A percentile compares a stretch with the other conserved stretches of the same genome.
phyloP scores from a whole-genome alignment of 768 basidiomycete species.

The Hydnum rufescens region DNA sequence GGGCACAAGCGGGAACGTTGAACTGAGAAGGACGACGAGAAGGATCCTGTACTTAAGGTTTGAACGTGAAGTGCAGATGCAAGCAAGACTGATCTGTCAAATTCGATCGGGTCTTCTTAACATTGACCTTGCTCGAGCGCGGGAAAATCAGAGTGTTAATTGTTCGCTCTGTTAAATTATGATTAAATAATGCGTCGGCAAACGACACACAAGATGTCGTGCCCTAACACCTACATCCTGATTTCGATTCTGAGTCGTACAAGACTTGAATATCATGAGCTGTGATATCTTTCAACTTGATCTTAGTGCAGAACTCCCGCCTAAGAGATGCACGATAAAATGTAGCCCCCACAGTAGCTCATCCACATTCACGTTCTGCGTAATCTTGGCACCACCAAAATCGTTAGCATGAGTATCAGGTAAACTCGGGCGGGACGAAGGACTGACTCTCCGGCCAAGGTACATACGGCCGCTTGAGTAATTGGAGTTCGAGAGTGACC shows the following conservation, averaged over 20 bases:
- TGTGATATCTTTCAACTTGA: constrained; percentile 59
- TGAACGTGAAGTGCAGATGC: no score
- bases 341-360: constrained; percentile 88
- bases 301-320: constrained; percentile 80
- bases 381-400: constrained; percentile 50
- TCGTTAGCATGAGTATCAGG: not conserved
- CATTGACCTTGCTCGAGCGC: constrained; percentile 49
- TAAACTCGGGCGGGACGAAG: not conserved
- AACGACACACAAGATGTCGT: no score
- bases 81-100: no score
- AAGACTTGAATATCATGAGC: constrained; percentile 61
- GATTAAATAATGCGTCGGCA: no score
- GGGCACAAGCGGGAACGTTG: no score
- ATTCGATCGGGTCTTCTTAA: constrained; percentile 84
- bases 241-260: constrained; percentile 43
- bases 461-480: constrained; percentile 65
- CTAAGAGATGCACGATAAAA: constrained; percentile 79
- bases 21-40: no score
- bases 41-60: no score
- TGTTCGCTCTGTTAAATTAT: no score
- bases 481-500: constrained; percentile 81
- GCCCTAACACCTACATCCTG: no score
- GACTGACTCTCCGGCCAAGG: constrained; percentile 57
- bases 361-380: constrained; percentile 90
- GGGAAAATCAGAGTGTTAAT: constrained; percentile 67